Percentiles rank a stretch among this genome's conserved stretches.
These are phyloP conservation scores for Amanita brunnescens DNA, from an alignment of 768 basidiomycete genomes.

Conservation along the genomic window DNA sequence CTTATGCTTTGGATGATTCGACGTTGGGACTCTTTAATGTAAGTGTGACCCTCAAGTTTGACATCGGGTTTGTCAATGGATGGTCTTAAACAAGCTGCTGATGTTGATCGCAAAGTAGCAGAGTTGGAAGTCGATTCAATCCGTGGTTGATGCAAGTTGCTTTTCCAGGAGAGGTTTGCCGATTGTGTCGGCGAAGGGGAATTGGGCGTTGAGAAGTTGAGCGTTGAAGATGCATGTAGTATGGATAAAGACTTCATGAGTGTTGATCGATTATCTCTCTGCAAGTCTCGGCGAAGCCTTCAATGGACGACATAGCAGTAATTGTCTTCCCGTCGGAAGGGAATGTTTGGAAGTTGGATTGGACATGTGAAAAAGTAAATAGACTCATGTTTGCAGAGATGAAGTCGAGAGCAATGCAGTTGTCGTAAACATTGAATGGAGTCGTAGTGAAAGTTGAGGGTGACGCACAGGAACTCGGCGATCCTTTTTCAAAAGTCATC, in stretches of 20 bases:
- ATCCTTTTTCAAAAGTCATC: too few species aligned
- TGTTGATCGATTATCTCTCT: neutral
- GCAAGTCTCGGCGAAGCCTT: neutral
- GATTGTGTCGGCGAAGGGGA: neutral
- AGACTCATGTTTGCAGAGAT: slow-evolving; percentile 1
- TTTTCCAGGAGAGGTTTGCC: neutral
- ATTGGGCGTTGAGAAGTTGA: neutral
- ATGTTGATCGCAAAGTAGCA: neutral
- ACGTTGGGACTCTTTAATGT: too few species aligned
- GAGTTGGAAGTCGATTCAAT: neutral
- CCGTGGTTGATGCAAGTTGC: slow-evolving; percentile 1
- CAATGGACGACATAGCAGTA: neutral
- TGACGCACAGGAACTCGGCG: slow-evolving; percentile 18
- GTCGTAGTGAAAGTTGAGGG: neutral
- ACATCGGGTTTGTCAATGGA: too few species aligned
- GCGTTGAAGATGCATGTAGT: neutral
- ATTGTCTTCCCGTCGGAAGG: neutral
- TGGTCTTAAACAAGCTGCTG: too few species aligned
- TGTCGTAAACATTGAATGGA: slow-evolving; percentile 2
- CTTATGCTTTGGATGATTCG: too few species aligned
- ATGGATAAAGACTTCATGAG: neutral
- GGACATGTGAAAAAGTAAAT: neutral
- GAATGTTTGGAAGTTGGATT: neutral
- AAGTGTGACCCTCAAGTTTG: too few species aligned
- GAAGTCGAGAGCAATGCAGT: neutral